Evolutionary conservation across 495 filamentous ascomycete genomes (phyloP).

Genomic region (Chaetomium cochliodes): DNA sequence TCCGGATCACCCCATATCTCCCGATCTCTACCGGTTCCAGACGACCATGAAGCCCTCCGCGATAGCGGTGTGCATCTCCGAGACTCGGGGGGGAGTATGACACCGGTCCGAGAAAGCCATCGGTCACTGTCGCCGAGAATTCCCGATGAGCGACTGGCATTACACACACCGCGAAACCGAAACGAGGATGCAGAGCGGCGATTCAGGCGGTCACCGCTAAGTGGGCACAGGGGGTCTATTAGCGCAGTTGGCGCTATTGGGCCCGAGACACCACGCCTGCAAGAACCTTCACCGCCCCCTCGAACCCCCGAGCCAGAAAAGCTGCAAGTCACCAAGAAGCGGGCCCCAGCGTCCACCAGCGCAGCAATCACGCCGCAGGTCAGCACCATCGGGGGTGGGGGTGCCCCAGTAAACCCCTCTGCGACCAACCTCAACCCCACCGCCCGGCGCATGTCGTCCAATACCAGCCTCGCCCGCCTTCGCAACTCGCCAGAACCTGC

Average conservation of each 20-base stretch:
- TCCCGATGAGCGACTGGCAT: background rate
- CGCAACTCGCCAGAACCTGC: conserved; percentile 56
- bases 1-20: conserved; percentile 44
- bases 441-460: conserved; percentile 44
- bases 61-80: conserved; percentile 56
- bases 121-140: conserved; percentile 22
- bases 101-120: conserved; percentile 26
- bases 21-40: conserved; percentile 23
- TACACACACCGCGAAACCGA: conserved; percentile 23
- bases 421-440: conserved; percentile 38
- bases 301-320: conserved; percentile 40
- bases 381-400: too few relatives aligned
- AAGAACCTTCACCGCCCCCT: conserved; percentile 35
- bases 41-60: conserved; percentile 40
- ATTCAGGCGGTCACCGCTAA: conserved; percentile 26
- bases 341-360: conserved; percentile 16
- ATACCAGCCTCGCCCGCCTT: conserved; percentile 53
- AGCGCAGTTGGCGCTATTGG: conserved; percentile 2
- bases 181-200: conserved; percentile 21
- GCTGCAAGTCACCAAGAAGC: conserved; percentile 28
- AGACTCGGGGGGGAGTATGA: conserved; percentile 32
- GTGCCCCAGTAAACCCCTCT: conserved; percentile 16
- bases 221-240: conserved; percentile 1
- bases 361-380: background rate
- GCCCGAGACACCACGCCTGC: conserved; percentile 31